A percentile compares a stretch with the other conserved stretches of the same genome.
Evolutionary conservation across 345 rosid species (phyloP).

Genomic region (Salix arbutifolia): DNA sequence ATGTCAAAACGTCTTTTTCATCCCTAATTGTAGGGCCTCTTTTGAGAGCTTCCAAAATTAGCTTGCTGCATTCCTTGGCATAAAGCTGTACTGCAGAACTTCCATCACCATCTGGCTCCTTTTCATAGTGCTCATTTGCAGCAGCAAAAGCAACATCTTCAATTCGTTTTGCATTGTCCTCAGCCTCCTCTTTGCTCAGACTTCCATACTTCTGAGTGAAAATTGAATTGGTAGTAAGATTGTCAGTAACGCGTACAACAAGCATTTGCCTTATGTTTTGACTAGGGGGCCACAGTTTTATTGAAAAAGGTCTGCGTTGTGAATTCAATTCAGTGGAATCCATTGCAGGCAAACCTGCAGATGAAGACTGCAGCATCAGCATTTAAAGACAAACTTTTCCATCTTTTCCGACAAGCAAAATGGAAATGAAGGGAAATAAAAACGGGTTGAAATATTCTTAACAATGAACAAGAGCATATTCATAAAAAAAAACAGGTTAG

Average conservation of each 20-base stretch:
- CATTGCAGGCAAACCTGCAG: slow-evolving; percentile 38
- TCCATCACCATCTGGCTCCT: slow-evolving; percentile 95
- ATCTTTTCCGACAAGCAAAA: not conserved
- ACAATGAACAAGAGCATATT: not conserved
- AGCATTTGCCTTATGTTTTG: slow-evolving; percentile 65
- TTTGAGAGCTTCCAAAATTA: slow-evolving; percentile 72
- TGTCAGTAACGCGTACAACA: slow-evolving; percentile 55
- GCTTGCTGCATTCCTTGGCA: slow-evolving; percentile 90
- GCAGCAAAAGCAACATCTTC: slow-evolving; percentile 61
- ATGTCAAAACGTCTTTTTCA: slow-evolving; percentile 17
- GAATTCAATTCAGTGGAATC: slow-evolving; percentile 47
- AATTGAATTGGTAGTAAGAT: slow-evolving; percentile 70
- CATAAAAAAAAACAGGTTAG: not conserved
- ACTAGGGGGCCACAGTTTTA: slow-evolving; percentile 91
- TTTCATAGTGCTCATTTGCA: slow-evolving; percentile 70
- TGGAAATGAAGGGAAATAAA: not conserved
- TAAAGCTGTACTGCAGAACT: slow-evolving; percentile 92
- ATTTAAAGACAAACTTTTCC: not conserved
- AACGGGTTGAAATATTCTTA: not conserved
- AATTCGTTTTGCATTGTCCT: slow-evolving; percentile 65
- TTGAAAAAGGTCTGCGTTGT: slow-evolving; percentile 58
- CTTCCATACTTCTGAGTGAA: slow-evolving; percentile 79
- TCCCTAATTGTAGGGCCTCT: slow-evolving; percentile 45
- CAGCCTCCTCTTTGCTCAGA: slow-evolving; percentile 67
- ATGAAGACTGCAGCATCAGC: not conserved